Conservation (phyloP, 2,329 filamentous ascomycete genomes). For the Fusarium nelsonii region DNA sequence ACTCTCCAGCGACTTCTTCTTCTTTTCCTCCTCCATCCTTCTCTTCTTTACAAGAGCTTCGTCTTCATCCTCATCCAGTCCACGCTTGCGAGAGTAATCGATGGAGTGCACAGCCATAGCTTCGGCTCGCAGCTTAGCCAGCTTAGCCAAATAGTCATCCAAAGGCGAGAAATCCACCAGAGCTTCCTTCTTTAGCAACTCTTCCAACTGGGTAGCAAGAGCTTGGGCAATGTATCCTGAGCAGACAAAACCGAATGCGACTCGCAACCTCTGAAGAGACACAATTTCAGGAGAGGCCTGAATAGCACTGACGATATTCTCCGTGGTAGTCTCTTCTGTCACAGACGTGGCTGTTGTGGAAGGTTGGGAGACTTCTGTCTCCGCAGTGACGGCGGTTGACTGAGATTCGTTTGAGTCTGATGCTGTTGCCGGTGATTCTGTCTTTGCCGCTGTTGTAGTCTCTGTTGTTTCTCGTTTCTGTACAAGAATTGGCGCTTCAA, state of each 20-base stretch:
- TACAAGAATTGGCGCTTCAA: conserved; percentile 81
- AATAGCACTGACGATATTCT: conserved; percentile 57
- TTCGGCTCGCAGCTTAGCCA: conserved; percentile 77
- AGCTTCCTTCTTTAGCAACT: conserved; percentile 53
- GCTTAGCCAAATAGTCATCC: conserved; percentile 73
- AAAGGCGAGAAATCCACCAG: conserved; percentile 76
- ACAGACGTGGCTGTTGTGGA: conserved; percentile 63
- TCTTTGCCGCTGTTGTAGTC: conserved; percentile 18
- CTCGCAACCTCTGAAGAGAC: conserved; percentile 72
- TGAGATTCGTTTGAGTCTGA: conserved; percentile 57
- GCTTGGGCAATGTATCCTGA: conserved; percentile 68
- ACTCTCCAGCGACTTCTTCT: conserved; percentile 80
- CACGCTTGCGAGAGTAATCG: conserved; percentile 79
- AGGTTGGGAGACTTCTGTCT: conserved; percentile 56
- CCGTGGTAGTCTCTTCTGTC: conserved; percentile 50
- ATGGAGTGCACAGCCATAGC: conserved; percentile 76
- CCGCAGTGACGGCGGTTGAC: conserved; percentile 54
- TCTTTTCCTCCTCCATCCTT: conserved; percentile 89
- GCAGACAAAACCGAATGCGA: conserved; percentile 74
- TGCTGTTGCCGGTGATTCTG: conserved; percentile 39
- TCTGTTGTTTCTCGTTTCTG: conserved; percentile 66
- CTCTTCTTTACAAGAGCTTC: conserved; percentile 79
- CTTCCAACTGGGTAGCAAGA: conserved; percentile 59
- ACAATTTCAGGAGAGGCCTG: conserved; percentile 63
- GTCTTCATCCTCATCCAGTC: conserved; percentile 74